These are phyloP conservation scores for Diaporthe citrichinensis DNA, from an alignment of 2,329 filamentous ascomycete species.

Conservation along the genomic window DNA sequence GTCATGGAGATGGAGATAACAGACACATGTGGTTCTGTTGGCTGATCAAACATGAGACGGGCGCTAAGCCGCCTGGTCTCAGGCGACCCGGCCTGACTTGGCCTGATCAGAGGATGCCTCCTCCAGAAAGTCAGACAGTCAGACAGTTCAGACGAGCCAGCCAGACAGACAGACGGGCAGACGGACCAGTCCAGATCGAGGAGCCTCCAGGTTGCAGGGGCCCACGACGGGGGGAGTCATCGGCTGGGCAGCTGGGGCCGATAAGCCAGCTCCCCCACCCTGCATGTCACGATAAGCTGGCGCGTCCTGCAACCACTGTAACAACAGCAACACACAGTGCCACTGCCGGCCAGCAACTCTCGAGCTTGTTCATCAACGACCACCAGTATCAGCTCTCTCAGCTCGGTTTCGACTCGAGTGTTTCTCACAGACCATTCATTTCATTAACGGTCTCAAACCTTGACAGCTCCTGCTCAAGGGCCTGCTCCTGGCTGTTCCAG, in stretches of 20 bases:
- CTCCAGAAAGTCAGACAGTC: conserved; percentile 2
- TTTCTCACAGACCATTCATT: conserved; percentile 9
- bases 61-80: conserved; percentile 31
- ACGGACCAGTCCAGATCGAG: conserved; percentile 17
- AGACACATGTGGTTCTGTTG: conserved; percentile 23
- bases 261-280: conserved; percentile 28
- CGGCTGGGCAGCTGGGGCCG: conserved; percentile 15
- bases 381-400: background rate
- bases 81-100: conserved; percentile 11
- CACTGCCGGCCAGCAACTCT: background rate
- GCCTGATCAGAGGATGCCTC: conserved; percentile 9
- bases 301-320: conserved; percentile 40
- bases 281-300: conserved; percentile 28
- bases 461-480: conserved; percentile 2
- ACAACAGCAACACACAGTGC: conserved; percentile 27
- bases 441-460: conserved; percentile 11
- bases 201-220: conserved; percentile 7
- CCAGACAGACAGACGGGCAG: background rate
- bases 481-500: conserved; percentile 3
- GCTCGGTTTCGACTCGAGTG: conserved; percentile 7
- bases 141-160: background rate
- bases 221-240: conserved; percentile 23
- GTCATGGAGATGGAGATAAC: conserved; percentile 27
- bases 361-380: conserved; percentile 13
- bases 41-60: conserved; percentile 31